phyloP scores from a whole-genome alignment of 1,284 basidiomycete genomes.

The Cryptococcus sp. region DNA sequence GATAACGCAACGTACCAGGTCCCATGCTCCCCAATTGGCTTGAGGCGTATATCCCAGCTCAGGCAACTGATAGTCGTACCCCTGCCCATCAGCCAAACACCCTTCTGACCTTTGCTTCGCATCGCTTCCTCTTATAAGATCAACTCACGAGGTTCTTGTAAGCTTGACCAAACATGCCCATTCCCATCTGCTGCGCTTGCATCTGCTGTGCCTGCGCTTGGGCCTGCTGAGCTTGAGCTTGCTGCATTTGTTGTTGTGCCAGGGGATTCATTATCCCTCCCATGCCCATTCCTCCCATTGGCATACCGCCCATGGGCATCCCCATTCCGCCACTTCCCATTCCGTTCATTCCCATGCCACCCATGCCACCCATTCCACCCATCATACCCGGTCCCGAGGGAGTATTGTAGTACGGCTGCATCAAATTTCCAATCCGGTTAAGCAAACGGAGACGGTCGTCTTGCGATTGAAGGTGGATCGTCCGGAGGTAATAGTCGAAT shows the following conservation, averaged over 20 bases:
- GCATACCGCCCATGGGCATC: conserved; percentile 10
- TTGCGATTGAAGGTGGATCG: not conserved
- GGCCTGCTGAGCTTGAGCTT: conserved; percentile 6
- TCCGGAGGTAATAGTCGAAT: conserved; percentile 4
- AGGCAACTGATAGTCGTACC: conserved; percentile 35
- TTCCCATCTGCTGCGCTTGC: too few species aligned
- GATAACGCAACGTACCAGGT: conserved; percentile 23
- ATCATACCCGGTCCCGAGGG: conserved; percentile 13
- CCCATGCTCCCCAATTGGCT: conserved; percentile 34
- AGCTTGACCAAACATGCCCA: conserved; percentile 11
- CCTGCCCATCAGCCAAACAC: conserved; percentile 12
- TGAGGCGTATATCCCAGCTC: conserved; percentile 25
- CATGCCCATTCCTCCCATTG: conserved; percentile 6
- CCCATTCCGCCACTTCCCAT: conserved; percentile 11
- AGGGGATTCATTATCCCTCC: conserved; percentile 11
- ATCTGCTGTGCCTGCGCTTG: too few species aligned
- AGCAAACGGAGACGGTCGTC: not conserved
- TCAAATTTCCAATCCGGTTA: too few species aligned
- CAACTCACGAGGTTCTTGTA: conserved; percentile 23
- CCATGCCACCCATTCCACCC: conserved; percentile 8
- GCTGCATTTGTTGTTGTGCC: conserved; percentile 1
- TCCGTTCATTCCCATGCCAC: not conserved
- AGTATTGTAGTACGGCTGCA: conserved; percentile 9
- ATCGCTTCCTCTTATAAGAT: too few species aligned
- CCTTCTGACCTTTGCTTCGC: too few species aligned